These are phyloP conservation scores for Gamarada debralockiae DNA, from an alignment of 495 filamentous ascomycete genomes.

Conservation along the genomic window DNA sequence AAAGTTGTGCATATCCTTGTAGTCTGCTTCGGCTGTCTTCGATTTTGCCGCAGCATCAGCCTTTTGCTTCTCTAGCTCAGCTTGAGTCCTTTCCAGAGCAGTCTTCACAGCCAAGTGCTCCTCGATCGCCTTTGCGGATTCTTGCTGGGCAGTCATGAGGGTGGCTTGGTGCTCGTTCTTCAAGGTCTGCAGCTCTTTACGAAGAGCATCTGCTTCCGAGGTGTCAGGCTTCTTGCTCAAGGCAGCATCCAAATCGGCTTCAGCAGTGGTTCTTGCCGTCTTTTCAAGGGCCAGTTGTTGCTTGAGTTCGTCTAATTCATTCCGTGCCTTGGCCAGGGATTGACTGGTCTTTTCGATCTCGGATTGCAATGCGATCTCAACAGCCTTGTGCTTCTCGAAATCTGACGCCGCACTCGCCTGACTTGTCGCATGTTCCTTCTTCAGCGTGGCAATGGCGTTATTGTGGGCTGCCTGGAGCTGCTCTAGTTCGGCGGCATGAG, in stretches of 20 bases:
- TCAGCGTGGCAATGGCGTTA: slow-evolving; percentile 37
- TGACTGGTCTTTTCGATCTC: slow-evolving; percentile 28
- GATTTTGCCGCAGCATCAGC: slow-evolving; percentile 30
- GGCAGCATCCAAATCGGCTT: slow-evolving; percentile 48
- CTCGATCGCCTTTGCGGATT: slow-evolving; percentile 21
- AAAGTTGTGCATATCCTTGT: slow-evolving; percentile 51
- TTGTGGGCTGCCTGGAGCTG: slow-evolving; percentile 40
- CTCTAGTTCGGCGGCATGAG: slow-evolving; percentile 44
- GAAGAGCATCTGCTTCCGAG: slow-evolving; percentile 39
- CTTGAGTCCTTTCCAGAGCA: slow-evolving; percentile 31
- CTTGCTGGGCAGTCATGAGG: slow-evolving; percentile 21
- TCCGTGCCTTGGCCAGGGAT: slow-evolving; percentile 33
- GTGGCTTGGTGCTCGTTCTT: slow-evolving; percentile 22
- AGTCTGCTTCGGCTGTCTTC: slow-evolving; percentile 46
- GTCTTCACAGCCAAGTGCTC: slow-evolving; percentile 32
- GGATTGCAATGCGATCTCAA: slow-evolving; percentile 10
- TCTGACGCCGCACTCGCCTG: slow-evolving; percentile 4
- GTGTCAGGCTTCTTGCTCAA: slow-evolving; percentile 50
- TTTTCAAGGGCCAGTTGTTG: slow-evolving; percentile 49
- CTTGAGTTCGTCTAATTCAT: slow-evolving; percentile 39
- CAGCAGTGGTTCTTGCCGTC: slow-evolving; percentile 49
- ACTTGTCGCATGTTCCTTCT: slow-evolving; percentile 31
- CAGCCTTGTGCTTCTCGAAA: slow-evolving; percentile 17
- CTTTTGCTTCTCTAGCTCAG: slow-evolving; percentile 28
- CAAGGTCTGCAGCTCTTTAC: slow-evolving; percentile 31